Evolutionary conservation across 371 early-diverging fungal genomes (phyloP), one percentile per base, ranked within the genome.

Genomic region (Mortierella sp.): DNA sequence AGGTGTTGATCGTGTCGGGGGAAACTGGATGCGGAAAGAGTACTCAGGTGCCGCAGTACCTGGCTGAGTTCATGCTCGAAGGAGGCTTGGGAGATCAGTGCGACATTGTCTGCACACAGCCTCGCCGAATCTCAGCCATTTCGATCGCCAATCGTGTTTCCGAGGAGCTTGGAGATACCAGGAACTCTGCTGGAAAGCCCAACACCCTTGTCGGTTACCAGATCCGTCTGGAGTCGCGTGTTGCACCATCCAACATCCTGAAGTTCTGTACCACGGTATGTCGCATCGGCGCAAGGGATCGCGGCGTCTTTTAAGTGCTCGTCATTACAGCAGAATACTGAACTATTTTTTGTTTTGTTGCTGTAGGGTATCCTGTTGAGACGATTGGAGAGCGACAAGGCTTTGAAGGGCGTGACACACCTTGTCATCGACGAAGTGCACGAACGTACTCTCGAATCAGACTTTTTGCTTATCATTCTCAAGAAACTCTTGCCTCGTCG

Each of bases 11-110:
- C 57, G 87, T 98, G 24, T 89, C 94, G 11, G 99, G 98, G 24
- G 97, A 95, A 72, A 98, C 99, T 4, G 99, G 99, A 55, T 96
- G 89, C 75, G 99, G 98, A 71, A 99, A 98, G 89, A 97, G 96
- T 79, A 97, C 97, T 5, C 97, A 97, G 83, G 92, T 97, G 4
- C 98, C 98, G 19, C 97, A 97, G 87, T 96, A 94, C 77, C 78
- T 98, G n/a, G 92, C 94, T 0, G 96, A 96, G 73, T 82, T 89
- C 64, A 84, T 92, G 43, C 87, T 95, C 9, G 72, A 81, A 1
- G 64, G 40, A 1, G 81, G 88, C 28, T 70, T 72, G 2, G 92
- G 92, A 2, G 83, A 88, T 28, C 81, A 84, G 28, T 90, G 89
- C 26, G 90, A 89, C 69, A 94, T 99, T 46, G 90, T 97, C 11